Percentiles rank a stretch among this genome's conserved stretches.
Evolutionary conservation across 2,329 filamentous ascomycete genomes (phyloP).

Genomic region (Alternaria panax): DNA sequence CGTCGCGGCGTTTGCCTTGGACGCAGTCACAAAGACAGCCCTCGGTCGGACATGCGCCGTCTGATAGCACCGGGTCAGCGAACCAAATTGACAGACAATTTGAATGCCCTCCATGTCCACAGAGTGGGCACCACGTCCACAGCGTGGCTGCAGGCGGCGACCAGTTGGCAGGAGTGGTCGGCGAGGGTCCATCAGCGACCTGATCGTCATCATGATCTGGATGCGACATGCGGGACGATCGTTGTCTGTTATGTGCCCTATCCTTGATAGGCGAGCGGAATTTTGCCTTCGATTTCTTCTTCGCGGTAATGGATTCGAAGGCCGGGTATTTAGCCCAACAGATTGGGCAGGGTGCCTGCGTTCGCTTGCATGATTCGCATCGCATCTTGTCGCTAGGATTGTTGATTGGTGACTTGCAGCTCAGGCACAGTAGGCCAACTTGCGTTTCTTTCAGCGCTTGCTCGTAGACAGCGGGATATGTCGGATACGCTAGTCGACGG

Average conservation of each 20-base stretch:
- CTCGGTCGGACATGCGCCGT: constrained; percentile 65
- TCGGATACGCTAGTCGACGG: constrained; percentile 63
- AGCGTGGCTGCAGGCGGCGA: constrained; percentile 47
- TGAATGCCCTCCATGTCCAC: constrained; percentile 67
- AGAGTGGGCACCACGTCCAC: constrained; percentile 66
- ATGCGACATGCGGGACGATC: constrained; percentile 34
- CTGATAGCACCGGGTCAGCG: constrained; percentile 52
- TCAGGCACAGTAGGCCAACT: constrained; percentile 63
- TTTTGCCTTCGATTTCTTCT: constrained; percentile 40
- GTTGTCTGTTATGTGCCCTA: constrained; percentile 34
- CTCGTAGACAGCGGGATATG: constrained; percentile 65
- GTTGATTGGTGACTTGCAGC: constrained; percentile 64
- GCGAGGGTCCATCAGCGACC: constrained; percentile 31
- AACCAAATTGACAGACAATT: constrained; percentile 67
- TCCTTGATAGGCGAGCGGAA: constrained; percentile 29
- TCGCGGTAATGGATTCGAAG: constrained; percentile 44
- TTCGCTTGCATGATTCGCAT: constrained; percentile 59
- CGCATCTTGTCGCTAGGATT: constrained; percentile 59
- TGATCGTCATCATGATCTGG: constrained; percentile 10
- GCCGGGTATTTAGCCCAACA: constrained; percentile 56
- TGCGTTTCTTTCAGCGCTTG: constrained; percentile 63
- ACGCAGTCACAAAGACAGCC: constrained; percentile 69
- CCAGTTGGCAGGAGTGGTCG: constrained; percentile 29
- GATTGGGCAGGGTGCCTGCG: constrained; percentile 53
- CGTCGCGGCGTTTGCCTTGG: constrained; percentile 53